Base-by-base conservation (phyloP, 108 stramenopile species). In the Skeletonema tropicum region DNA sequence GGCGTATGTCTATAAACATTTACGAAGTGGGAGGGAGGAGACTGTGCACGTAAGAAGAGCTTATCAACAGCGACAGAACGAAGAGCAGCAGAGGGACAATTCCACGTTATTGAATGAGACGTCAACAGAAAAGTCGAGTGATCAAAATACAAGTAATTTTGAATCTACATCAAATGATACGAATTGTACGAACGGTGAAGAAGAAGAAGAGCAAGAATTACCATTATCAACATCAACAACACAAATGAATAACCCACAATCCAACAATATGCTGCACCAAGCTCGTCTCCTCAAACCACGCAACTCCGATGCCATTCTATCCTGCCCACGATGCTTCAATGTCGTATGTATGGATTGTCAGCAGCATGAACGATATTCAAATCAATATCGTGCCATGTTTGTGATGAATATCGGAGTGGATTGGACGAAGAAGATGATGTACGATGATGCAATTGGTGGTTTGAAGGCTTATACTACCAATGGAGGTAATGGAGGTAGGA, bases 291-390 rank as follows among this genome's bases (percentile, higher is more conserved):
- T 86, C 30, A 92, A 88, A 79, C 94, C 94, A 5, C 83, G 94
- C 12, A 49, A 66, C 59, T 88, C 87, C 11, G 91, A 92, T 70
- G 92, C 91, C 17, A 76, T 91, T 0, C 79, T 96, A 49, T 85
- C 85, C 33, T 96, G 94, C 63, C 94, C 94, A 15, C 90, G 92
- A 33, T 96, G 94, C 64, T 96, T 96, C 60, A 82, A 74, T 46
- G 89, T 88, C 75, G 90, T 96, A 30, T 93, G 92, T 61, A 93
- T 96, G 92, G 94, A 96, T 85, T 96, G 92, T 79, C 94, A 96
- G 75, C 73, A 84, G 65, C 94, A 96, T 71, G 86, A 90, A 62
- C 57, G 62, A 19, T 92, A 91, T 70, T 68, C 79, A 5, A 92
- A 95, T 80, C 94, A 95, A 78, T 95, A 73, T 58, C 83, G 94